Base-by-base conservation (phyloP, 345 rosid genomes). In the Citrus mangshanensis region DNA sequence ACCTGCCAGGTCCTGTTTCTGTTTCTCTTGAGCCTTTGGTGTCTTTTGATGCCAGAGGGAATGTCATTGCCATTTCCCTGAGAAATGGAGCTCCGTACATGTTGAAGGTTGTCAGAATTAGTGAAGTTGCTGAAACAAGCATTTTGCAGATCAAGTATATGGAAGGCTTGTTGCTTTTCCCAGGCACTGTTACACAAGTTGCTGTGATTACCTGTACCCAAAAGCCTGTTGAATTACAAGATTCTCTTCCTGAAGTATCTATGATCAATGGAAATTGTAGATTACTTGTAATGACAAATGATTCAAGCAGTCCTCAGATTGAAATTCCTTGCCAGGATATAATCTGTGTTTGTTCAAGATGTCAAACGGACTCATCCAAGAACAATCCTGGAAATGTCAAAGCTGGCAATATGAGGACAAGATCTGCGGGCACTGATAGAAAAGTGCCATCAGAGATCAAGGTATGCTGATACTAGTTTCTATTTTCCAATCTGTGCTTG, bases 151-250 rank as follows among this genome's bases (percentile, higher is more conserved):
- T 92, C 81, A 90, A 88, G 86, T 82, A 87, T 77, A 65, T 81
- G 77, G 84, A 83, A 78, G 93, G 91, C 70, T 79, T 92, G 85
- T 81, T 92, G 6, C 93, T 92, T 49, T 92, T 87, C 73, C 96
- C 96, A 4, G 84, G 84, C 49, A 84, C 90, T 72, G 74, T 76
- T 34, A 90, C 93, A 1, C 85, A 77, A 77, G 90, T 90, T 79
- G 90, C 92, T 72, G 62, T 84, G 27, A 74, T 90, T 74, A 61
- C 85, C 61, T 92, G 91, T 72, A 54, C 64, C 59, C 81, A 74
- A 42, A 58, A 74, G 59, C 83, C 80, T 28, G 77, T 51, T 78
- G 80, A 82, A 55, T 69, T 78, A 16, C 70, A 69, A 74, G 85
- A 79, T 74, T 82, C 83, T 61, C 16, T 74, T 68, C 72, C 66